Evolutionary conservation across 768 basidiomycete species (phyloP).

Genomic region (Coprinellus aureogranulatus): DNA sequence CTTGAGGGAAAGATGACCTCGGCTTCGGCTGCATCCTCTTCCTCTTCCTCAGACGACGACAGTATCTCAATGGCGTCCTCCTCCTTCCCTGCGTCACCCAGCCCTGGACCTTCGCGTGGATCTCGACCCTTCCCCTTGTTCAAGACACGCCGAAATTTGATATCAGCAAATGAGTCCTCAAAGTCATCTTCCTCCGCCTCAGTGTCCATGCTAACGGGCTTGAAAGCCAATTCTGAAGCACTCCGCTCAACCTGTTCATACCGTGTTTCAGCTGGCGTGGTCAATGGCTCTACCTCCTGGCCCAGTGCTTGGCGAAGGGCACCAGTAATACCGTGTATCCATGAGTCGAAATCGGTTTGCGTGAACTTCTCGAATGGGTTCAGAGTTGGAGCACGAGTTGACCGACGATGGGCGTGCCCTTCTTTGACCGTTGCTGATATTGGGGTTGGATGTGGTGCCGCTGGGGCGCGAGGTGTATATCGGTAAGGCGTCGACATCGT

Average conservation of each 20-base stretch:
- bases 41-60: constrained; percentile 32
- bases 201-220: constrained; percentile 11
- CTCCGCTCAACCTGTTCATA: too few relatives aligned
- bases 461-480: constrained; percentile 20
- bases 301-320: constrained; percentile 58
- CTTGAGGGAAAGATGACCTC: constrained; percentile 10
- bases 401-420: constrained; percentile 16
- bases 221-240: not conserved
- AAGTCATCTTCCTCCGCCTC: constrained; percentile 30
- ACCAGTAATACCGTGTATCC: constrained; percentile 63
- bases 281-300: constrained; percentile 27
- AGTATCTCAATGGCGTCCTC: constrained; percentile 48
- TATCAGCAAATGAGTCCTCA: constrained; percentile 58
- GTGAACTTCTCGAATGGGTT: constrained; percentile 78
- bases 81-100: constrained; percentile 33
- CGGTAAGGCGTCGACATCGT: constrained; percentile 21
- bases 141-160: constrained; percentile 42
- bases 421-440: constrained; percentile 7
- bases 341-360: constrained; percentile 65
- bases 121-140: constrained; percentile 62
- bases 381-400: constrained; percentile 48
- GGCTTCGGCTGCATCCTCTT: constrained; percentile 27
- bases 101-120: constrained; percentile 57
- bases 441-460: constrained; percentile 10
- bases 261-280: not conserved